phyloP scores from a whole-genome alignment of 495 filamentous ascomycete species.

The Bryoglossum gracile region DNA sequence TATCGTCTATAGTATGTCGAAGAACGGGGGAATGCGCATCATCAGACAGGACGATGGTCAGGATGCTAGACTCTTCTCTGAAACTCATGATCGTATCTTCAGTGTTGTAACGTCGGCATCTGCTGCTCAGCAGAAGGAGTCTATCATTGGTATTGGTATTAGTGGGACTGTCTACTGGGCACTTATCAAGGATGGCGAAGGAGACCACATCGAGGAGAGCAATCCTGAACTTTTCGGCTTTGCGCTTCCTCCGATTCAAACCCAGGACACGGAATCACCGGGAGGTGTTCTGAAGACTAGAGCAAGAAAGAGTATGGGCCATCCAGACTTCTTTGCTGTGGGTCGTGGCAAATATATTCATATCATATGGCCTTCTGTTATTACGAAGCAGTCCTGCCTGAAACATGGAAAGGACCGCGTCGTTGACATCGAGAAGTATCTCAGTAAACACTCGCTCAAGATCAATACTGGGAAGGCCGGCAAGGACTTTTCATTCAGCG shows the following conservation, averaged over 20 bases:
- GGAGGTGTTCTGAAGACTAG: conserved; percentile 93
- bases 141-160: conserved; percentile 84
- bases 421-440: conserved; percentile 77
- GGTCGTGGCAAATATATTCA: conserved; percentile 93
- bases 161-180: conserved; percentile 94
- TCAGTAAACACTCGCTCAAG: conserved; percentile 76
- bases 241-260: conserved; percentile 70
- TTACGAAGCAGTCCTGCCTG: conserved; percentile 61
- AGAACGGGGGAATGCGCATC: conserved; percentile 82
- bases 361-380: conserved; percentile 75
- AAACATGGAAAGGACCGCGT: conserved; percentile 63
- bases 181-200: conserved; percentile 58
- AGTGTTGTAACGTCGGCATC: conserved; percentile 76
- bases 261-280: conserved; percentile 69
- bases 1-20: conserved; percentile 88
- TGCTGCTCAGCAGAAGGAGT: conserved; percentile 51
- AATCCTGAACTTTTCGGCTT: conserved; percentile 69
- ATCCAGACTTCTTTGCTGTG: conserved; percentile 88
- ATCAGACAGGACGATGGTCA: conserved; percentile 91
- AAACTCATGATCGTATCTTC: conserved; percentile 84
- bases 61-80: conserved; percentile 81
- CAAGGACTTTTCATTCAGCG: conserved; percentile 96
- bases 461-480: conserved; percentile 96
- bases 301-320: conserved; percentile 77
- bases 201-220: conserved; percentile 59